phyloP scores from a whole-genome alignment of 2,329 filamentous ascomycete species.

The Alternaria dauci region DNA sequence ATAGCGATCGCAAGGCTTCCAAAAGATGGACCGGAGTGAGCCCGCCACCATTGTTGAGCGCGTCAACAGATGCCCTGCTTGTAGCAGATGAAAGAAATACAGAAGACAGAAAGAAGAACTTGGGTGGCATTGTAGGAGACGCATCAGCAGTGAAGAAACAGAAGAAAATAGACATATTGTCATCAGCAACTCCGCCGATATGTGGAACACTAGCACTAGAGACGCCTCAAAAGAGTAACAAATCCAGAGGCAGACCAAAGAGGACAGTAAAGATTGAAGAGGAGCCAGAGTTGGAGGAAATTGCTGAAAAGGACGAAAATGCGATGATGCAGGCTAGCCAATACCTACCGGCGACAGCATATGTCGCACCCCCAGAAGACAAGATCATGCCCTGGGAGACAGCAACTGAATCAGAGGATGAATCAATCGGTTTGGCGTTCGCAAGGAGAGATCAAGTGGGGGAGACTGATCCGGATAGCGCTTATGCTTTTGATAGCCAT shows the following conservation, averaged over 20 bases:
- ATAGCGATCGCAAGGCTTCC: constrained; percentile 23
- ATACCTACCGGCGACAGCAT: constrained; percentile 7
- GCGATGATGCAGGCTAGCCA: background rate
- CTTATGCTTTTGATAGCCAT: constrained; percentile 33
- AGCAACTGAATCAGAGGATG: background rate
- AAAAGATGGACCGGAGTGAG: constrained; percentile 11
- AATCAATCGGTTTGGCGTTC: background rate
- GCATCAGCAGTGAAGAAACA: background rate
- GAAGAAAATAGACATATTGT: background rate
- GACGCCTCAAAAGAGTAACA: background rate
- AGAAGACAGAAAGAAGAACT: background rate
- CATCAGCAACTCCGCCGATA: background rate
- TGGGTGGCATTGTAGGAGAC: background rate
- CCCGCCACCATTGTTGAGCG: background rate
- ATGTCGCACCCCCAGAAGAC: constrained; percentile 7
- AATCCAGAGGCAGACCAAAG: background rate
- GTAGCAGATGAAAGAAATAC: background rate
- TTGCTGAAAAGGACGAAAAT: background rate
- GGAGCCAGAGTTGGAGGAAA: background rate
- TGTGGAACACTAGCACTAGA: background rate
- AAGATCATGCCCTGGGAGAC: background rate
- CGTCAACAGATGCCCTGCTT: too few species aligned
- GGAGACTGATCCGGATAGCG: constrained; percentile 15
- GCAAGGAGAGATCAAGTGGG: constrained; percentile 10
- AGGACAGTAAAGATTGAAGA: background rate